Percentiles rank a stretch among this genome's conserved stretches.
These are phyloP conservation scores for Cercophora scortea DNA, from an alignment of 495 filamentous ascomycete species.

Conservation along the genomic window DNA sequence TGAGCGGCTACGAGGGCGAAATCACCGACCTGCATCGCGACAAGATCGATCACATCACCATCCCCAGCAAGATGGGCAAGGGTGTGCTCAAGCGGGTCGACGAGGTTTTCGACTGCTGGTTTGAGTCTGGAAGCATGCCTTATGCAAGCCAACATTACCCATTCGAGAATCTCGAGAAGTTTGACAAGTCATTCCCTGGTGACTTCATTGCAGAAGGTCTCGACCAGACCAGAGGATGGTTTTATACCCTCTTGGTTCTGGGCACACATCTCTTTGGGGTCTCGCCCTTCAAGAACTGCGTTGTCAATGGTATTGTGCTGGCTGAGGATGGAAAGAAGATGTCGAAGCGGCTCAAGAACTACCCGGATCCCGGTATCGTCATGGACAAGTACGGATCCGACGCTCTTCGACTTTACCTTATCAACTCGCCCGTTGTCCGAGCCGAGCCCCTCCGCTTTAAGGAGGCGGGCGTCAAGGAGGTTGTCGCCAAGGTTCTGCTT, in stretches of 20 bases:
- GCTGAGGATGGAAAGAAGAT: constrained; percentile 98
- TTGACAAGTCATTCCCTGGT: constrained; percentile 75
- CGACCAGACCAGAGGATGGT: constrained; percentile 79
- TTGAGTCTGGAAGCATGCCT: constrained; percentile 86
- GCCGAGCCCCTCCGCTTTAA: constrained; percentile 89
- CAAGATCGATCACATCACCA: constrained; percentile 93
- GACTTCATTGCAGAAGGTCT: constrained; percentile 97
- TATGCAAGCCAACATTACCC: constrained; percentile 92
- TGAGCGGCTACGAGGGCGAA: constrained; percentile 80
- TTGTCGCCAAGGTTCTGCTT: constrained; percentile 86
- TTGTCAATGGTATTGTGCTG: constrained; percentile 94
- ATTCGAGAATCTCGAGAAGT: constrained; percentile 83
- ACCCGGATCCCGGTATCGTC: constrained; percentile 79
- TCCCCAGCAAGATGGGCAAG: constrained; percentile 86
- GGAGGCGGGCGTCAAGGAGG: constrained; percentile 89
- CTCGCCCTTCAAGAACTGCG: constrained; percentile 91
- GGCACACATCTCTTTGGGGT: constrained; percentile 85
- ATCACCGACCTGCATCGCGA: constrained; percentile 90
- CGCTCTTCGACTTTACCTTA: constrained; percentile 88
- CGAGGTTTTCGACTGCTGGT: constrained; percentile 98
- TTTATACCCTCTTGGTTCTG: constrained; percentile 87
- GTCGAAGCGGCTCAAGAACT: constrained; percentile 97
- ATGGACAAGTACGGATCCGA: constrained; percentile 90
- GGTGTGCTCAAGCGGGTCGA: constrained; percentile 71
- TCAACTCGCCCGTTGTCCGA: constrained; percentile 94